Base-by-base conservation (phyloP, 2,329 filamentous ascomycete genomes). In the Aspergillus neotritici region DNA sequence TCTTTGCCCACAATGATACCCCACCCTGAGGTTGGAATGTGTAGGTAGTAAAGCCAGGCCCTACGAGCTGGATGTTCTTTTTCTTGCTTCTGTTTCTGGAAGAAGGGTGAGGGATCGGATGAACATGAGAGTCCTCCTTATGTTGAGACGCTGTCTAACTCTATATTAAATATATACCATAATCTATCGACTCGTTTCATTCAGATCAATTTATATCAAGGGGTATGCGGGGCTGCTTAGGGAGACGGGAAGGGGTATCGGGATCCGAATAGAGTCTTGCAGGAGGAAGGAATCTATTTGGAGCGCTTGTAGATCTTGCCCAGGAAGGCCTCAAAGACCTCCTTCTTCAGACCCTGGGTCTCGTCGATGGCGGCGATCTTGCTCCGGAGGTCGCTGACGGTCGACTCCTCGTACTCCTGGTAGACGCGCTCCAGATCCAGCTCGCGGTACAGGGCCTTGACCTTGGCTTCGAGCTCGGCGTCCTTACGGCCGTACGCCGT, bases 281-380 rank as follows among this genome's bases (percentile, higher is more conserved):
- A n/a, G 2, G 13, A 30, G 15, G 9, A 15, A 25, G 33, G 13
- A 10, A 44, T 68, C 66, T 86, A 97, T 73, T 95, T 97, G 79
- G 81, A 93, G 64, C 93, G 80, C 82, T 95, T 95, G 80, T 97
- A 97, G 64, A 98, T 97, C 80, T 98, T 98, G 68, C 77, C 76
- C 53, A 98, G 75, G 77, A 97, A 98, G 34, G 80, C 78, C 58
- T 94, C 85, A 56, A 97, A 95, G 32, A 97, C 80, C 47, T 77
- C 79, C 78, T 87, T 93, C 79, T 94, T 96, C 61, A 98, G 71
- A 12, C 93, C 93, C 52, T 86, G 79, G 49, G 77, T 83, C 77
- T 96, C 90, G 61, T 98, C 89, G 40, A 97, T 74, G 48, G 82
- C 72, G 15, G 75, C 77, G 60, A 98, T 96, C 75, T 84, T 79